Evolutionary conservation across 495 filamentous ascomycete genomes (phyloP).

Genomic region (Penicillium lagena): DNA sequence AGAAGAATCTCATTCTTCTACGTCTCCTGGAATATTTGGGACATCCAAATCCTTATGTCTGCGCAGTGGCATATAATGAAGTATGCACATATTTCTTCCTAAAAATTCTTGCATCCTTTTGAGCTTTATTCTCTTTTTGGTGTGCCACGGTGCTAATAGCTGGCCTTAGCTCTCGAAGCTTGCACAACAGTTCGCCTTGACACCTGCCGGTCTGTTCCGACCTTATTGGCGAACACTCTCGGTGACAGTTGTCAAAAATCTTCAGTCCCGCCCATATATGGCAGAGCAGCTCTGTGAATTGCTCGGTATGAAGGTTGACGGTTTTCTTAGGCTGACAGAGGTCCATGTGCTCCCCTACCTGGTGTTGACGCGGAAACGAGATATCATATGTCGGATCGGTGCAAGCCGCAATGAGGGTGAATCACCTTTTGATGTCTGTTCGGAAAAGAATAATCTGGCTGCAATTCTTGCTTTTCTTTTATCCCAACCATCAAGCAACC

Average conservation of each 20-base stretch:
- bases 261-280: conserved; percentile 73
- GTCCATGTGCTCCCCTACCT: conserved; percentile 77
- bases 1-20: conserved; percentile 78
- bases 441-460: conserved; percentile 64
- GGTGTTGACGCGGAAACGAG: conserved; percentile 66
- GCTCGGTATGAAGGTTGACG: conserved; percentile 61
- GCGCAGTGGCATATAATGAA: conserved; percentile 74
- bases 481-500: conserved; percentile 59
- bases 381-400: conserved; percentile 75
- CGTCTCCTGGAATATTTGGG: conserved; percentile 82
- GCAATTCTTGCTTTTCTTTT: conserved; percentile 75
- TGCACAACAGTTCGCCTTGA: conserved; percentile 53
- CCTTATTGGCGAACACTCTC: conserved; percentile 86
- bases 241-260: conserved; percentile 70
- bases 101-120: neutral
- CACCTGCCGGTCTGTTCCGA: conserved; percentile 60
- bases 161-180: conserved; percentile 50
- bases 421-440: conserved; percentile 50
- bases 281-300: conserved; percentile 75
- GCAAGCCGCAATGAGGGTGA: conserved; percentile 60
- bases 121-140: neutral
- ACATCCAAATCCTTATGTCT: conserved; percentile 71
- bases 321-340: conserved; percentile 74
- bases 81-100: conserved; percentile 31
- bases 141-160: conserved; percentile 1